These are phyloP conservation scores for Rosa lucieae DNA, from an alignment of 306 rosid genomes.

Conservation along the genomic window DNA sequence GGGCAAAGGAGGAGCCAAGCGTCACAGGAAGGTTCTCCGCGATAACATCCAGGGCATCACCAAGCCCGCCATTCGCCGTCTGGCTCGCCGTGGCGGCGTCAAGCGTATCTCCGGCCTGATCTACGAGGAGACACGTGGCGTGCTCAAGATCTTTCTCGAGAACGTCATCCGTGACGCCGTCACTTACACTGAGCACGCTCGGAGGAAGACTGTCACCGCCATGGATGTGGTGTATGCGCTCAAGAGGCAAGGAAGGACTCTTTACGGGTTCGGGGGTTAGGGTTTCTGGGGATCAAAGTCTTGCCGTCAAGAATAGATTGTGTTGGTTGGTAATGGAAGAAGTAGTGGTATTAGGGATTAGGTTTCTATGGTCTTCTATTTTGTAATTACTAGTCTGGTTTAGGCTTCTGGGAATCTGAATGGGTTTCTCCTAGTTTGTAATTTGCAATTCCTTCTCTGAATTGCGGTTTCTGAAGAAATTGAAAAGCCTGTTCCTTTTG, in stretches of 20 bases:
- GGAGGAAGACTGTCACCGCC: conserved; percentile 69
- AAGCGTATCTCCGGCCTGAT: conserved; percentile 71
- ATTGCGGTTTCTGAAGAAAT: background rate
- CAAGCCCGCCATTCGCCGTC: conserved; percentile 62
- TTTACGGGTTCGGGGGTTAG: conserved; percentile 78
- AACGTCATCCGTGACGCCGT: conserved; percentile 75
- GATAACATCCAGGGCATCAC: conserved; percentile 75
- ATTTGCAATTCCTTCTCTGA: background rate
- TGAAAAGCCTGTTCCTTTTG: background rate
- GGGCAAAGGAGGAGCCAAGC: conserved; percentile 80
- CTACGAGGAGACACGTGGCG: conserved; percentile 69
- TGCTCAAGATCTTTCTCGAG: conserved; percentile 68
- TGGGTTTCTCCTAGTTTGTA: background rate
- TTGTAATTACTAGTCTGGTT: conserved; percentile 12
- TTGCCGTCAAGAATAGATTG: conserved; percentile 56
- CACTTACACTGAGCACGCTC: conserved; percentile 66
- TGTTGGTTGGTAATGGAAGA: background rate
- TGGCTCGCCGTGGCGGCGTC: conserved; percentile 69
- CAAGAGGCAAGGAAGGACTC: conserved; percentile 74
- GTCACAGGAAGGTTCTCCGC: conserved; percentile 63
- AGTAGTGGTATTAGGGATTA: background rate
- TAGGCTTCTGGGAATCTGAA: background rate
- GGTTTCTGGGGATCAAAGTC: conserved; percentile 36
- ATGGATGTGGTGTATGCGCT: conserved; percentile 69
- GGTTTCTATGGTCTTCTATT: background rate